These are phyloP conservation scores for Pseudogymnoascus sp. DNA, from an alignment of 2,329 filamentous ascomycete genomes.

Conservation along the genomic window DNA sequence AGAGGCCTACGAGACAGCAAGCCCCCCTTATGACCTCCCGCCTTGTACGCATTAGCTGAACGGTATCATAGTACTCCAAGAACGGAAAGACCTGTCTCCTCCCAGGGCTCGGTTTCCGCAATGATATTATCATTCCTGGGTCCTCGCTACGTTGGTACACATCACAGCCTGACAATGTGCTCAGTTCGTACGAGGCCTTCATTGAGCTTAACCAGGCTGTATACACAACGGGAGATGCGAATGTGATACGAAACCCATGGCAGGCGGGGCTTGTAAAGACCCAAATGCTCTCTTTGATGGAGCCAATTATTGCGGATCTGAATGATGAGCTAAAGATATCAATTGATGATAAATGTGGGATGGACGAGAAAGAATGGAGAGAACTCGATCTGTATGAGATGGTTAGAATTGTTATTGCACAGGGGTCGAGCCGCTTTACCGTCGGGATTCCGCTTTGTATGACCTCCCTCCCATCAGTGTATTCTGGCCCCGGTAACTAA, in stretches of 20 bases:
- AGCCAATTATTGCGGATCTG: constrained; percentile 21
- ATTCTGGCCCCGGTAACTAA: background rate
- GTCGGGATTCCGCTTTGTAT: constrained; percentile 26
- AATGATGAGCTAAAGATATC: constrained; percentile 20
- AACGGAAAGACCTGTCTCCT: constrained; percentile 34
- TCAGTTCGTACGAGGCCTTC: constrained; percentile 30
- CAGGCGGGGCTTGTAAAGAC: constrained; percentile 22
- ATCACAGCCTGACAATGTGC: constrained; percentile 31
- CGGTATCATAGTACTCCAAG: constrained; percentile 31
- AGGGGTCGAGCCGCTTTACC: constrained; percentile 24
- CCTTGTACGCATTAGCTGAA: background rate
- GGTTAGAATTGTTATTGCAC: constrained; percentile 21
- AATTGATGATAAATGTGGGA: constrained; percentile 21
- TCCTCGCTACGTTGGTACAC: constrained; percentile 33
- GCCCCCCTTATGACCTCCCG: background rate
- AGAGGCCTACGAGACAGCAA: constrained; percentile 27
- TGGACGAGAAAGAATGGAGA: constrained; percentile 20
- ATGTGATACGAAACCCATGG: constrained; percentile 30
- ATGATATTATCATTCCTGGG: constrained; percentile 36
- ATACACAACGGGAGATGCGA: constrained; percentile 31
- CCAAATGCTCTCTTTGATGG: constrained; percentile 15
- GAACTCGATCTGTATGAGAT: constrained; percentile 20
- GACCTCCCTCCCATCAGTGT: constrained; percentile 11
- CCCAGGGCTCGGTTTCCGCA: constrained; percentile 32
- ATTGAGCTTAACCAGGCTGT: constrained; percentile 31